Percentiles rank a stretch among this genome's conserved stretches.
Evolutionary conservation across 2,329 filamentous ascomycete genomes (phyloP).

Genomic region (Huntiella abstrusa): DNA sequence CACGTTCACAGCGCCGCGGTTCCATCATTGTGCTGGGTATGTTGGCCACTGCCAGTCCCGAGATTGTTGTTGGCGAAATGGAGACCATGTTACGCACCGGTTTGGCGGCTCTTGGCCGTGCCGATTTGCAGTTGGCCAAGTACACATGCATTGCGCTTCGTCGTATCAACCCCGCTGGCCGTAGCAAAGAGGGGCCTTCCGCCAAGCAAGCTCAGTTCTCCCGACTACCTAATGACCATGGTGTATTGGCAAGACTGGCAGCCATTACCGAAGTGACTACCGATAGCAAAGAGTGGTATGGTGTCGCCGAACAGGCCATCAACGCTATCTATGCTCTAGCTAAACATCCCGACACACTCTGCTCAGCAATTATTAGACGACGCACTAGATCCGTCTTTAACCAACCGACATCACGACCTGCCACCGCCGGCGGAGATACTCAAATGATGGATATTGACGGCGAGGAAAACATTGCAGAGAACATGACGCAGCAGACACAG

Average conservation of each 20-base stretch:
- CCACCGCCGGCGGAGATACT: constrained; percentile 18
- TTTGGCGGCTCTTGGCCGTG: constrained; percentile 58
- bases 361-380: constrained; percentile 71
- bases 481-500: constrained; percentile 18
- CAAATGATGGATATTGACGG: constrained; percentile 15
- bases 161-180: constrained; percentile 71
- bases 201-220: constrained; percentile 50
- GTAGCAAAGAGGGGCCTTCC: constrained; percentile 41
- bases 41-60: constrained; percentile 79
- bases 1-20: constrained; percentile 71
- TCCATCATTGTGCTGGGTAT: constrained; percentile 94
- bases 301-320: constrained; percentile 88
- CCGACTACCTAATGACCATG: constrained; percentile 79
- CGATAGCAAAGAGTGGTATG: constrained; percentile 89
- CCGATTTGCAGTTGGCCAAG: constrained; percentile 75
- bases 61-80: constrained; percentile 88
- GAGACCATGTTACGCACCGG: constrained; percentile 86
- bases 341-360: constrained; percentile 83
- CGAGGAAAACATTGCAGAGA: constrained; percentile 13
- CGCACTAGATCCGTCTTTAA: constrained; percentile 71
- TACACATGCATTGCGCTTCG: constrained; percentile 88
- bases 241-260: constrained; percentile 62
- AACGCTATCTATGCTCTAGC: constrained; percentile 87
- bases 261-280: constrained; percentile 72
- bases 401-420: constrained; percentile 18